phyloP scores from a whole-genome alignment of 1,139 yeast genomes.

The Suhomyces panamericanus region DNA sequence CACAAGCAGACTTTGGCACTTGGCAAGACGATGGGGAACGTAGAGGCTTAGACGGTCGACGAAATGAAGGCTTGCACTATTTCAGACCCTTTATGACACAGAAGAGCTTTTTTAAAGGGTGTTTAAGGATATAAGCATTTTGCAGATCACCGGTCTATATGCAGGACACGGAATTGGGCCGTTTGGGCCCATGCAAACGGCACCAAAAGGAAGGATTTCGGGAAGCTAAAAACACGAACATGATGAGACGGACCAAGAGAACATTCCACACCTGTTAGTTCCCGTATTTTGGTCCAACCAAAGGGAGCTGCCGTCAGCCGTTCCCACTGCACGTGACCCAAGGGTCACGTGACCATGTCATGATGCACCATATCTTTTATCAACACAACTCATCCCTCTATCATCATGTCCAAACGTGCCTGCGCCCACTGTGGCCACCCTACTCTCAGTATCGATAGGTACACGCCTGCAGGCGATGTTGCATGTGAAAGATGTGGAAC shows the following conservation, averaged over 20 bases:
- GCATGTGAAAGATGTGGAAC: slow-evolving; percentile 83
- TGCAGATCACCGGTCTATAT: background rate
- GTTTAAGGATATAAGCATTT: too few relatives aligned
- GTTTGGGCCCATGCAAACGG: background rate
- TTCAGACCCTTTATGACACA: too few relatives aligned
- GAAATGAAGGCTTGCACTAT: too few relatives aligned
- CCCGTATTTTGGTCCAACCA: too few relatives aligned
- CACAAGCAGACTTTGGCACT: too few relatives aligned
- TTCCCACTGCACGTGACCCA: background rate
- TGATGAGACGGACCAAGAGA: too few relatives aligned
- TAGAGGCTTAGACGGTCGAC: too few relatives aligned
- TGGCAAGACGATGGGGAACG: too few relatives aligned
- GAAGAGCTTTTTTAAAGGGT: too few relatives aligned
- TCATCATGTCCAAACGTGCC: slow-evolving; percentile 19
- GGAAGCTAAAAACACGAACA: too few relatives aligned
- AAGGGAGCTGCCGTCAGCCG: too few relatives aligned
- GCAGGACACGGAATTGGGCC: background rate
- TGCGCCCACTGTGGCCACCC: slow-evolving; percentile 39
- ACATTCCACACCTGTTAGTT: background rate
- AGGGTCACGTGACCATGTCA: background rate
- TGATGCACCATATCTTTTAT: background rate
- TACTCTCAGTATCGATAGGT: slow-evolving; percentile 32
- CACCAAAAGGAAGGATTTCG: background rate
- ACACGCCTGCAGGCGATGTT: slow-evolving; percentile 69
- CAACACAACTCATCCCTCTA: background rate